Percentiles rank a stretch among this genome's conserved stretches.
phyloP scores from a whole-genome alignment of 2,329 filamentous ascomycete genomes.

The Talaromyces sp. region DNA sequence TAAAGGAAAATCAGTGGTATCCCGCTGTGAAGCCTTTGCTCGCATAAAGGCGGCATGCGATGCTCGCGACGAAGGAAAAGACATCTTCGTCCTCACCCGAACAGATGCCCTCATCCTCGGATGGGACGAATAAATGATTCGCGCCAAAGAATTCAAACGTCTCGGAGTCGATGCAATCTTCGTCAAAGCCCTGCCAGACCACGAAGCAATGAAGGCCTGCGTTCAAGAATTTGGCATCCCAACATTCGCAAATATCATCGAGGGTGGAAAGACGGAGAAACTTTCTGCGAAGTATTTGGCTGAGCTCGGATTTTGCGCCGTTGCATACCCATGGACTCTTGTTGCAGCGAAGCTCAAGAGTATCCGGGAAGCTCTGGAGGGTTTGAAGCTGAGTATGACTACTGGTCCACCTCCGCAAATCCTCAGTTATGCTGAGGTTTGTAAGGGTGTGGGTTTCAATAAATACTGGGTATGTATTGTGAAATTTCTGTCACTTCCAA shows the following conservation, averaged over 20 bases:
- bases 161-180: conserved; percentile 45
- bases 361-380: conserved; percentile 31
- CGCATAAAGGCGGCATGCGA: conserved; percentile 31
- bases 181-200: conserved; percentile 42
- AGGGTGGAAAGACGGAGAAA: conserved; percentile 43
- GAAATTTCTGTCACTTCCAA: neutral
- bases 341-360: conserved; percentile 21
- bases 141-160: conserved; percentile 41
- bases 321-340: conserved; percentile 20
- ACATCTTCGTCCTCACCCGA: conserved; percentile 37
- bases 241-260: conserved; percentile 47
- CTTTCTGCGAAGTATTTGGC: conserved; percentile 39
- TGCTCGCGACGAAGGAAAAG: conserved; percentile 29
- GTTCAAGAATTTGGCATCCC: conserved; percentile 40
- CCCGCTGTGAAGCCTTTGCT: conserved; percentile 25
- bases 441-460: conserved; percentile 49
- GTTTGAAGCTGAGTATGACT: conserved; percentile 45
- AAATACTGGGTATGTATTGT: conserved; percentile 41
- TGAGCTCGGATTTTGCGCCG: conserved; percentile 39
- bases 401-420: conserved; percentile 46
- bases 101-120: conserved; percentile 29
- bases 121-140: conserved; percentile 41
- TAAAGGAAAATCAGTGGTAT: conserved; percentile 35
- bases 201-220: conserved; percentile 37
- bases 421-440: conserved; percentile 46